Conservation (phyloP, 2,329 filamentous ascomycete species). For the Microsporum canis region DNA sequence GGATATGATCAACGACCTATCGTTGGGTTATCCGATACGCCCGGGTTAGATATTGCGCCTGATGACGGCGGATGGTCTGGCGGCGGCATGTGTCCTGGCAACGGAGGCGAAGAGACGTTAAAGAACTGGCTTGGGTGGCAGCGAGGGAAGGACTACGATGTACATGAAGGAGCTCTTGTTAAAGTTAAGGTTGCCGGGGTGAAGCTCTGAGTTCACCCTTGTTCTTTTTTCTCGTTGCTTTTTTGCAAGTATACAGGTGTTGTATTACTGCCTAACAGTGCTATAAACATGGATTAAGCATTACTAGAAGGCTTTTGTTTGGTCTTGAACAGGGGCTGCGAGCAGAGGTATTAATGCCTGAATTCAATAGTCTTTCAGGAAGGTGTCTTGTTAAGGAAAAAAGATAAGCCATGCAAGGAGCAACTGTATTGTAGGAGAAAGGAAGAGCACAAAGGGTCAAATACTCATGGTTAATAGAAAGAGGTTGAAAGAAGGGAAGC, state of each 20-base stretch:
- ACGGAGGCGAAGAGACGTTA: constrained; percentile 61
- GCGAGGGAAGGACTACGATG: constrained; percentile 58
- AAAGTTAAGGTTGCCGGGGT: constrained; percentile 23
- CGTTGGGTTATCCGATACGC: constrained; percentile 52
- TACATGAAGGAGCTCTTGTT: constrained; percentile 52
- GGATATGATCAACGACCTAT: constrained; percentile 39
- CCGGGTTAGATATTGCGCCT: constrained; percentile 46
- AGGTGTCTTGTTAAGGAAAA: background rate
- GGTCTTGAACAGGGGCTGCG: background rate
- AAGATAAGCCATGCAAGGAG: background rate
- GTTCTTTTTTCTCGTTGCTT: background rate
- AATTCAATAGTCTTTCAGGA: background rate
- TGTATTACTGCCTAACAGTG: background rate
- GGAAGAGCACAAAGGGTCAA: background rate
- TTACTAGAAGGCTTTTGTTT: background rate
- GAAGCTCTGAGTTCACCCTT: background rate
- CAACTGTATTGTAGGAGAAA: background rate
- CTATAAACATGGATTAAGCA: constrained; percentile 1
- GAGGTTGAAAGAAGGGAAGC: background rate
- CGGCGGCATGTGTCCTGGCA: constrained; percentile 49
- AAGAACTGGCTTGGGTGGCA: constrained; percentile 67
- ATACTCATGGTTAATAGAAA: background rate
- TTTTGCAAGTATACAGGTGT: background rate
- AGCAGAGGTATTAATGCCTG: background rate
- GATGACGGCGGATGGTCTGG: constrained; percentile 61